Evolutionary conservation across 2,329 filamentous ascomycete genomes (phyloP).

Genomic region (Aureobasidium uvarum): DNA sequence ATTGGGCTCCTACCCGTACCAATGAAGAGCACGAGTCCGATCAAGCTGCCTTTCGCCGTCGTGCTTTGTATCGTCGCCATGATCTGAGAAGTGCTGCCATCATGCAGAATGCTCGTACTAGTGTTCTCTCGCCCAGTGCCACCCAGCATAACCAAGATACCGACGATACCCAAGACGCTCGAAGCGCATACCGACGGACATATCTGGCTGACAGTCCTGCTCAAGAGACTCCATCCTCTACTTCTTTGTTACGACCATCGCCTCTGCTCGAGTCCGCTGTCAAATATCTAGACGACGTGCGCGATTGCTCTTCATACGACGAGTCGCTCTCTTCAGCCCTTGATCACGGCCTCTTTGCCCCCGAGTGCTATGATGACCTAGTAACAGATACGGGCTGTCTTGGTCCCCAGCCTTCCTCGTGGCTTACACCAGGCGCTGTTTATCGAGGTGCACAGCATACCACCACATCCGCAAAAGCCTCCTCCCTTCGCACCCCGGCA

Average conservation of each 20-base stretch:
- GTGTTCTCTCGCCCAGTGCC: conserved; percentile 33
- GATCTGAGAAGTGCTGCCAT: conserved; percentile 37
- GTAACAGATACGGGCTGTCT: conserved; percentile 56
- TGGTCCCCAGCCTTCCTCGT: conserved; percentile 57
- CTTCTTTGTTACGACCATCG: conserved; percentile 26
- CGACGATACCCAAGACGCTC: conserved; percentile 1
- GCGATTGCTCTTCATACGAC: conserved; percentile 53
- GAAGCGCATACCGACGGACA: conserved; percentile 38
- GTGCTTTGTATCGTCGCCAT: conserved; percentile 38
- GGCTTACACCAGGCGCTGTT: conserved; percentile 60
- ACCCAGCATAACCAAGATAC: conserved; percentile 36
- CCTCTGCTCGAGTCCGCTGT: conserved; percentile 57
- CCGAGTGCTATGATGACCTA: conserved; percentile 56
- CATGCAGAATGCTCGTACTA: conserved; percentile 36
- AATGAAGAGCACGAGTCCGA: conserved; percentile 38
- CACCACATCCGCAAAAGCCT: conserved; percentile 34
- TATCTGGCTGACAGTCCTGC: conserved; percentile 39
- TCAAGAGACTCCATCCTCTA: background rate
- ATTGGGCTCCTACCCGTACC: conserved; percentile 57
- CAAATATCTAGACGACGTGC: conserved; percentile 60
- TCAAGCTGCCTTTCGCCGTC: conserved; percentile 42
- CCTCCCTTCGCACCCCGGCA: conserved; percentile 29
- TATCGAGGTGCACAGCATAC: conserved; percentile 64
- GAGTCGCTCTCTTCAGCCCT: conserved; percentile 56
- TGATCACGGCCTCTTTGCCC: conserved; percentile 55